Conservation (phyloP, 495 filamentous ascomycete species). For the Echria macrotheca region DNA sequence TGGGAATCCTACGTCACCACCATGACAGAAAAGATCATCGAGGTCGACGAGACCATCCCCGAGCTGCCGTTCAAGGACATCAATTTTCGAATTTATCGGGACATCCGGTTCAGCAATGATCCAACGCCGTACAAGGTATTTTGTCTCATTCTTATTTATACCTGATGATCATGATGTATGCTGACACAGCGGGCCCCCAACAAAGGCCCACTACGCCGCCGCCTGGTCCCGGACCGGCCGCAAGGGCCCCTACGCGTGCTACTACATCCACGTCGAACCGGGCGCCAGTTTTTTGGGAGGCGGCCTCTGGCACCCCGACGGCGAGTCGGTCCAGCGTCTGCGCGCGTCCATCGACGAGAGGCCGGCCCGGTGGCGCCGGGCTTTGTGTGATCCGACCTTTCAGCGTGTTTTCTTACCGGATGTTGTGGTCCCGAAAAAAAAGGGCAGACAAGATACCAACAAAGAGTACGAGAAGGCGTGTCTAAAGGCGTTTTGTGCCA, state of each 20-base stretch:
- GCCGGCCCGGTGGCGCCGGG: slow-evolving; percentile 58
- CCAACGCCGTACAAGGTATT: slow-evolving; percentile 79
- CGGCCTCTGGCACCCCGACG: slow-evolving; percentile 73
- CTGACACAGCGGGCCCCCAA: too few relatives aligned
- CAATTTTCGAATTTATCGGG: slow-evolving; percentile 81
- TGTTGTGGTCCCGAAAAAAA: slow-evolving; percentile 39
- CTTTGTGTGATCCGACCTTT: slow-evolving; percentile 54
- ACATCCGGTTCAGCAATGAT: slow-evolving; percentile 71
- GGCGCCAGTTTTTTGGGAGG: slow-evolving; percentile 53
- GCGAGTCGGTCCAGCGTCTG: slow-evolving; percentile 53
- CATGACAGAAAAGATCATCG: slow-evolving; percentile 62
- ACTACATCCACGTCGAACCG: slow-evolving; percentile 56
- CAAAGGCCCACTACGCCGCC: slow-evolving; percentile 66
- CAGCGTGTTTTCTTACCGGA: slow-evolving; percentile 53
- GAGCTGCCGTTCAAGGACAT: slow-evolving; percentile 79
- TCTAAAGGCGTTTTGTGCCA: slow-evolving; percentile 60
- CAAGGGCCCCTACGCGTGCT: slow-evolving; percentile 80
- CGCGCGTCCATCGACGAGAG: slow-evolving; percentile 68
- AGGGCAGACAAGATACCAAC: slow-evolving; percentile 10
- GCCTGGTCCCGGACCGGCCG: slow-evolving; percentile 82
- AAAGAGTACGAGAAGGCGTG: slow-evolving; percentile 14
- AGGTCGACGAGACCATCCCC: slow-evolving; percentile 71
- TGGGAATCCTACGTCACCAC: slow-evolving; percentile 69
- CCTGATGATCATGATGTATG: too few relatives aligned
- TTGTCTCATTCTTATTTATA: too few relatives aligned